Base-by-base conservation (phyloP, 164 flowering plant species). In the Chimonanthus salicifolius region DNA sequence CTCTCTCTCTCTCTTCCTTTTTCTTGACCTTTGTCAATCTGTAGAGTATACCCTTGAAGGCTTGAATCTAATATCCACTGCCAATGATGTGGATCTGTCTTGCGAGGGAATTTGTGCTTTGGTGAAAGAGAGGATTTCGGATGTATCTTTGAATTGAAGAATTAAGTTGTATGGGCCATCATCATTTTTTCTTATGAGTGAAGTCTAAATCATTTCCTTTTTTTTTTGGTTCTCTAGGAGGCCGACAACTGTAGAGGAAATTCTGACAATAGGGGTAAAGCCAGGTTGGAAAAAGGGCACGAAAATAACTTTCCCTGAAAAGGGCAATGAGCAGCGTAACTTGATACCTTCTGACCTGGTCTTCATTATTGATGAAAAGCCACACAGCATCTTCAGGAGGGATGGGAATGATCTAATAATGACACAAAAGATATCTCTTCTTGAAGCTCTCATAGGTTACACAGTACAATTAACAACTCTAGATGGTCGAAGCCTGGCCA, bases 201-300 rank as follows among this genome's bases (percentile, higher is more conserved):
- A 54, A 54, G 60, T 54, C 60, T 54, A 54, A 54, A 11, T 54
- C 9, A 33, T 33, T 33, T 33, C 33, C 16, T 4, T 54, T 54
- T 54, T 6, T 9, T 54, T 45, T 74, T 67, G 46, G 5, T 75
- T 78, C 45, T 75, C 63, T 76, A 94, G 97, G 93, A 92, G 87
- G 73, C 80, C 92, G 33, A 71, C 84, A 7, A 81, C 90, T 1
- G 84, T 86, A 13, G 93, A 94, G 76, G 97, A 94, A 82, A 88
- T 92, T 69, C 82, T 94, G 68, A 83, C 93, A 2, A 92, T 94
- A 62, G 93, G 87, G 78, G 86, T 94, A 72, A 90, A 87, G 84
- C 91, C 97, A 7, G 98, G 98, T 44, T 94, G 97, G 98, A 94
- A 94, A 78, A 94, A 90, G 72, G 98, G 98, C 6, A 94, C 98